These are phyloP conservation scores for Podospora pseudopauciseta DNA, from an alignment of 495 filamentous ascomycete species.

Conservation along the genomic window DNA sequence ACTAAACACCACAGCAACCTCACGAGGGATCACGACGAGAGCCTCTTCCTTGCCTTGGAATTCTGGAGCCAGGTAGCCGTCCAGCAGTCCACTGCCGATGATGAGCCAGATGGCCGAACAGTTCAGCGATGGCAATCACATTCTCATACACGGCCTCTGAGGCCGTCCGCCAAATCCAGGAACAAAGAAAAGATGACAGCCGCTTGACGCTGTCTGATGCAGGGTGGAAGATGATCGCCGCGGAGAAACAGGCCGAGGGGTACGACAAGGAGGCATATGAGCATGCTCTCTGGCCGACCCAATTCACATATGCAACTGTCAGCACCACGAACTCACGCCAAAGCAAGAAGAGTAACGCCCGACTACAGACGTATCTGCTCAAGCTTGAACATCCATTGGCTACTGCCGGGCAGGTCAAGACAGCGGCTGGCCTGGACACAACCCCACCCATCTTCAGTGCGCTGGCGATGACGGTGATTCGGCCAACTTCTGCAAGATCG, in stretches of 20 bases:
- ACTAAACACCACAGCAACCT: no score
- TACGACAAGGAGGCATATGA: conserved; percentile 21
- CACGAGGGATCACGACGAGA: background rate
- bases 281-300: conserved; percentile 8
- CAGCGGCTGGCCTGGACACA: background rate
- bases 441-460: background rate
- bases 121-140: conserved; percentile 10
- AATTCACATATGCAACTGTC: background rate
- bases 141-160: conserved; percentile 11
- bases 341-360: conserved; percentile 4
- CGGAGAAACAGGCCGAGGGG: conserved; percentile 17
- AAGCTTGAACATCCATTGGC: conserved; percentile 16
- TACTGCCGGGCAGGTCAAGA: conserved; percentile 3
- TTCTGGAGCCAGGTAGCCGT: no score
- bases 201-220: conserved; percentile 4
- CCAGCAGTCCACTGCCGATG: no score
- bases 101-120: background rate
- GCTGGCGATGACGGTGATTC: conserved; percentile 11
- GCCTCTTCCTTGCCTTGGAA: no score
- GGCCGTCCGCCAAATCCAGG: conserved; percentile 6
- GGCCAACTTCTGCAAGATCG: conserved; percentile 14
- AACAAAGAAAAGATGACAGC: conserved; percentile 7
- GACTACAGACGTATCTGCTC: conserved; percentile 12
- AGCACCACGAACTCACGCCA: background rate
- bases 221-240: background rate